phyloP scores from a whole-genome alignment of 2,329 filamentous ascomycete species.

The Periglandula ipomoeae region DNA sequence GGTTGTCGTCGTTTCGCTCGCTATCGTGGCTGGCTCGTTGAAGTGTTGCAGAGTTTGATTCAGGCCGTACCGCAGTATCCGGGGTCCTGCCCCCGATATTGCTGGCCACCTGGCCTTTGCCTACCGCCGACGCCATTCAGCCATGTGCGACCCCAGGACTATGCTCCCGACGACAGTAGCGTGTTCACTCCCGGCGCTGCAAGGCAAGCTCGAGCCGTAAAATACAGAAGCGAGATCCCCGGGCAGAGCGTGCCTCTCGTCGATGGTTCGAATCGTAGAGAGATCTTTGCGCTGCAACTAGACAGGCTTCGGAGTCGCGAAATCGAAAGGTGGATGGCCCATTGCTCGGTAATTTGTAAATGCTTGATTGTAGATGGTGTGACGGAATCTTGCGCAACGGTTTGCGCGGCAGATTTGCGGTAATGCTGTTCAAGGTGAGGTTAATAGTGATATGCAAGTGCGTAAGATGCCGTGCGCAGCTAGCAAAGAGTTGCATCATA shows the following conservation, averaged over 20 bases:
- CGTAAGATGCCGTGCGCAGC: background rate
- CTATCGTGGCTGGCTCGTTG: constrained; percentile 9
- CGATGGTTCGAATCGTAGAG: too few species aligned
- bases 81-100: background rate
- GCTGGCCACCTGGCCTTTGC: constrained; percentile 15
- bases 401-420: background rate
- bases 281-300: too few species aligned
- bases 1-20: constrained; percentile 7
- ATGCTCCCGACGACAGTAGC: constrained; percentile 7
- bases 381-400: background rate
- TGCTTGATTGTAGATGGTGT: too few species aligned
- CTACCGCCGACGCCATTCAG: constrained; percentile 25
- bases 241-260: too few species aligned
- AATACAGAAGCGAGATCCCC: too few species aligned
- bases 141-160: constrained; percentile 15
- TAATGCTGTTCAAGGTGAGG: too few species aligned
- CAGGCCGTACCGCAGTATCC: background rate
- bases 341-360: background rate
- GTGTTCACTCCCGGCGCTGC: background rate
- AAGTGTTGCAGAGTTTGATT: background rate
- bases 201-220: background rate
- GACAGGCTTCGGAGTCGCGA: too few species aligned
- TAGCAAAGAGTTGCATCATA: background rate
- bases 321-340: background rate
- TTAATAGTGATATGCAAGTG: background rate